Evolutionary conservation across 495 filamentous ascomycete species (phyloP).

Genomic region (Lineolata rhizophorae): DNA sequence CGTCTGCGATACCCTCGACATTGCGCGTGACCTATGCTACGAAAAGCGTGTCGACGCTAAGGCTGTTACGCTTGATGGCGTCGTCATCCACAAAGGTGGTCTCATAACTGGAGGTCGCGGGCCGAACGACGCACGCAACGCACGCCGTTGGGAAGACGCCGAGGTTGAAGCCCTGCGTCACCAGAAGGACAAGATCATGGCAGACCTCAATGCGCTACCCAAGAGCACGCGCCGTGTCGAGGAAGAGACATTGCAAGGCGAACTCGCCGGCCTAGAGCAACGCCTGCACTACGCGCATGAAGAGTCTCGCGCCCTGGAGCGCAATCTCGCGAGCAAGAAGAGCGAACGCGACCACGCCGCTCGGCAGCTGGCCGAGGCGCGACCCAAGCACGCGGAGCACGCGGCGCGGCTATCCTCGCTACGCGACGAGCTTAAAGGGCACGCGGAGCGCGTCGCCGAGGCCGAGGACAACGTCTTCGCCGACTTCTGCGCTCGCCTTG

Average conservation of each 20-base stretch:
- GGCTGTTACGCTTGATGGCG: conserved; percentile 79
- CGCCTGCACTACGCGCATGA: conserved; percentile 45
- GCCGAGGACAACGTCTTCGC: conserved; percentile 81
- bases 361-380: conserved; percentile 44
- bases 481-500: conserved; percentile 67
- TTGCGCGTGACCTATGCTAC: conserved; percentile 79
- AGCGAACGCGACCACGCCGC: conserved; percentile 57
- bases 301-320: conserved; percentile 60
- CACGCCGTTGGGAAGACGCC: conserved; percentile 67
- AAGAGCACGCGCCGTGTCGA: conserved; percentile 49
- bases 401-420: conserved; percentile 42
- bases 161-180: conserved; percentile 64
- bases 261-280: conserved; percentile 66
- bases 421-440: conserved; percentile 37
- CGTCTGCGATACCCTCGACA: conserved; percentile 68
- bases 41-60: conserved; percentile 71
- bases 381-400: conserved; percentile 60
- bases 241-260: conserved; percentile 62
- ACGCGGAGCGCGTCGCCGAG: conserved; percentile 53
- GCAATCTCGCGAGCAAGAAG: conserved; percentile 67
- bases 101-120: conserved; percentile 88
- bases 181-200: conserved; percentile 44
- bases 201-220: conserved; percentile 54
- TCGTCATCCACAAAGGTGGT: conserved; percentile 90
- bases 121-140: conserved; percentile 42